phyloP scores from a whole-genome alignment of 495 filamentous ascomycete species.

The Penicillium simplicissimum region DNA sequence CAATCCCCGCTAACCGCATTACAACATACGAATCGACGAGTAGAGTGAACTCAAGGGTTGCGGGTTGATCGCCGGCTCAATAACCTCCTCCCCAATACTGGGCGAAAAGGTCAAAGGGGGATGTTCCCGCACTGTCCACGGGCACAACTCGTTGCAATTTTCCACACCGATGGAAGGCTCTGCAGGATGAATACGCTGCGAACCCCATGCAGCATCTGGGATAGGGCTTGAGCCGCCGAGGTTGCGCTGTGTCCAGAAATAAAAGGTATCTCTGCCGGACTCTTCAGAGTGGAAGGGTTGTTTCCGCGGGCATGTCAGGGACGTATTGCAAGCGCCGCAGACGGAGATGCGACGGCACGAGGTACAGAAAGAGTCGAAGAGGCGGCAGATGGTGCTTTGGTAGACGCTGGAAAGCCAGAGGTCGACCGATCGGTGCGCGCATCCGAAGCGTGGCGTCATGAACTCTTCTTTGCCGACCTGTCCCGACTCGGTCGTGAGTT shows the following conservation, averaged over 20 bases:
- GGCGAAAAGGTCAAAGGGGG: constrained; percentile 40
- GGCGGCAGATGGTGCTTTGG: constrained; percentile 44
- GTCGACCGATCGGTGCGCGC: constrained; percentile 49
- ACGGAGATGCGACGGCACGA: constrained; percentile 44
- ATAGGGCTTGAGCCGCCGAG: constrained; percentile 34
- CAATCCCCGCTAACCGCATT: constrained; percentile 1
- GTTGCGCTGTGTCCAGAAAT: constrained; percentile 42
- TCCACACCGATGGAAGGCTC: constrained; percentile 38
- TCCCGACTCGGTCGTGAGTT: constrained; percentile 38
- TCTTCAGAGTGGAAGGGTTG: constrained; percentile 32
- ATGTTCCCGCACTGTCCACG: constrained; percentile 47
- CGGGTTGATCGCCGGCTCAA: constrained; percentile 39
- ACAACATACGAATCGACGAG: constrained; percentile 43
- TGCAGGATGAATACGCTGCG: constrained; percentile 46
- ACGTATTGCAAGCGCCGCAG: constrained; percentile 42
- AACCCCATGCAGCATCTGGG: constrained; percentile 39
- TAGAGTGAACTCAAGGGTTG: constrained; percentile 41
- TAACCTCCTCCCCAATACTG: constrained; percentile 38
- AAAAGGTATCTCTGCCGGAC: constrained; percentile 35
- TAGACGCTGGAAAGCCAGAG: constrained; percentile 48
- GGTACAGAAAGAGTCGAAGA: constrained; percentile 39
- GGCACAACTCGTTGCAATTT: constrained; percentile 48
- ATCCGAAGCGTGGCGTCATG: constrained; percentile 49
- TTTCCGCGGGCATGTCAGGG: constrained; percentile 42
- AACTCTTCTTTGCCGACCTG: constrained; percentile 46